These are phyloP conservation scores for Pseudogymnoascus sp. DNA, from an alignment of 2,329 filamentous ascomycete genomes.

Conservation along the genomic window DNA sequence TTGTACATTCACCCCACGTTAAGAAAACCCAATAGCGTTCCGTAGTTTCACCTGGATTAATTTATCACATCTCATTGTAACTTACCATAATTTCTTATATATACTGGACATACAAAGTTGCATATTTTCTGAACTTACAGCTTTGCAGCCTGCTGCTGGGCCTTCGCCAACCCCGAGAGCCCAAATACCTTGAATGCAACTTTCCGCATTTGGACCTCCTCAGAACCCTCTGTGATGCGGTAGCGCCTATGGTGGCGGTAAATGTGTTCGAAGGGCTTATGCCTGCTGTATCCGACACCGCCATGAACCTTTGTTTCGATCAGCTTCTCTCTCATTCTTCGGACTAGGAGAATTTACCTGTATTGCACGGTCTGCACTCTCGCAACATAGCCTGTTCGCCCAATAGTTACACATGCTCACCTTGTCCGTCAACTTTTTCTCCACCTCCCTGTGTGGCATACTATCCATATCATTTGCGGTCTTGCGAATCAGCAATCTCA, in stretches of 20 bases:
- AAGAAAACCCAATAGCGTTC: background rate
- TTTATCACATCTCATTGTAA: background rate
- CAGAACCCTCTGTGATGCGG: conserved; percentile 55
- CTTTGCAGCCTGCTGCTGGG: conserved; percentile 10
- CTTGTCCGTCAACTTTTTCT: conserved; percentile 50
- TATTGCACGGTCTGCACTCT: conserved; percentile 54
- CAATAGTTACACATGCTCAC: conserved; percentile 61
- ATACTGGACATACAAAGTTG: background rate
- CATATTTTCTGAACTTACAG: background rate
- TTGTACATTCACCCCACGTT: background rate
- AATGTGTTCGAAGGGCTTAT: conserved; percentile 56
- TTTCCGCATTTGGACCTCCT: conserved; percentile 60
- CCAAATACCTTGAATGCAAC: conserved; percentile 48
- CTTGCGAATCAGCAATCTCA: conserved; percentile 51
- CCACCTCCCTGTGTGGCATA: conserved; percentile 39
- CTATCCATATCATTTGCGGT: conserved; percentile 55
- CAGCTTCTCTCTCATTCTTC: background rate
- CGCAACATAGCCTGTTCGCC: conserved; percentile 50
- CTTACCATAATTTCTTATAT: background rate
- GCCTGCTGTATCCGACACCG: conserved; percentile 49
- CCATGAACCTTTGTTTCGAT: conserved; percentile 36
- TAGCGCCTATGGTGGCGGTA: conserved; percentile 57
- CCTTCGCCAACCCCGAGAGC: conserved; percentile 38
- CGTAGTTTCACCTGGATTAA: background rate
- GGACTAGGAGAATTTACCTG: conserved; percentile 33